Conservation (phyloP, 2,329 filamentous ascomycete genomes). For the Cadophora sp. region DNA sequence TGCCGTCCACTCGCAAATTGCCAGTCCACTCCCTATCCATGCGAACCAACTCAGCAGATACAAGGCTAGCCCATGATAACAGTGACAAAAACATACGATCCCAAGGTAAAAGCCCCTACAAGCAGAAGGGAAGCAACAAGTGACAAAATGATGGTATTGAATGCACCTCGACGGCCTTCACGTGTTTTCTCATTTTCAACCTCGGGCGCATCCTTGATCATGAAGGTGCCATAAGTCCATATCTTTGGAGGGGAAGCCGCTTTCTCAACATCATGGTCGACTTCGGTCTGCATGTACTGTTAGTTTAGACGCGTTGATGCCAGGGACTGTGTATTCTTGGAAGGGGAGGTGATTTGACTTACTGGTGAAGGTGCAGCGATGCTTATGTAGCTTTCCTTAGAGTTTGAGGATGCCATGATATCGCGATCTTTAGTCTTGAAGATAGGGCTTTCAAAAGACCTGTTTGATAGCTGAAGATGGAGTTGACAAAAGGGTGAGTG, state of each 20-base stretch:
- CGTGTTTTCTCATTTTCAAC: neutral
- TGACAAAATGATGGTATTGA: neutral
- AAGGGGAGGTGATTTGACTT: neutral
- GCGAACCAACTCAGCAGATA: neutral
- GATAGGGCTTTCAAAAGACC: neutral
- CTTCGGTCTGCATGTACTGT: neutral
- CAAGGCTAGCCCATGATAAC: neutral
- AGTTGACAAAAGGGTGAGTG: neutral
- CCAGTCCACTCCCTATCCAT: neutral
- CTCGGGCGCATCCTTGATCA: neutral
- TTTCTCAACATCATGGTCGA: neutral
- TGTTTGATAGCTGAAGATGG: neutral
- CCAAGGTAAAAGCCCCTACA: neutral
- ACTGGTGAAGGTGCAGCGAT: neutral
- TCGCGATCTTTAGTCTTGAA: neutral
- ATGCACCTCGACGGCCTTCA: neutral
- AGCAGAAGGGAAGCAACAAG: constrained; percentile 2
- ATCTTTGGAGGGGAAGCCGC: neutral
- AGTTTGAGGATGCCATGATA: constrained; percentile 6
- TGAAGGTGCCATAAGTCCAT: constrained; percentile 2
- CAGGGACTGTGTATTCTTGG: neutral
- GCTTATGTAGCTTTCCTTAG: constrained; percentile 4
- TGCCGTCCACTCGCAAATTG: neutral
- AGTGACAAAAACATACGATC: neutral
- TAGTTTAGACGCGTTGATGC: neutral